A percentile compares a stretch with the other conserved stretches of the same genome.
These are phyloP conservation scores for Brassica hybrid DNA, from an alignment of 441 rosid species.

Conservation along the genomic window DNA sequence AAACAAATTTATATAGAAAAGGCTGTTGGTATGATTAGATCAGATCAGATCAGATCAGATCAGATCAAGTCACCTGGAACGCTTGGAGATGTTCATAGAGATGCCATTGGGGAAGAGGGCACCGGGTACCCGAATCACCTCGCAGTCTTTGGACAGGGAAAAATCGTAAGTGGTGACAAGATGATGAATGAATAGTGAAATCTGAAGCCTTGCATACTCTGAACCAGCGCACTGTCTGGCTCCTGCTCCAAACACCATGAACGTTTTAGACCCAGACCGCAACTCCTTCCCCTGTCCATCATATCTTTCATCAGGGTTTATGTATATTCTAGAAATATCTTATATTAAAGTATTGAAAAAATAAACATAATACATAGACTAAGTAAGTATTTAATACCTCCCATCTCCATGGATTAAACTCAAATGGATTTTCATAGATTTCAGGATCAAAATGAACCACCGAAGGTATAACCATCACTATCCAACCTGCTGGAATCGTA, in stretches of 20 bases:
- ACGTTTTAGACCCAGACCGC: constrained; percentile 18
- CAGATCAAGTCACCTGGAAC: not conserved
- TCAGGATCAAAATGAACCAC: constrained; percentile 44
- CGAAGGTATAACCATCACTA: constrained; percentile 36
- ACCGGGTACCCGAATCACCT: constrained; percentile 18
- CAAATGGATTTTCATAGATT: constrained; percentile 41
- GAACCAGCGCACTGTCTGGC: constrained; percentile 20
- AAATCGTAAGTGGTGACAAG: constrained; percentile 26
- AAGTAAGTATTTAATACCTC: constrained; percentile 29
- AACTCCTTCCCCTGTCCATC: constrained; percentile 24
- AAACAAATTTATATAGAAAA: not conserved
- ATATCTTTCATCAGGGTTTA: not conserved
- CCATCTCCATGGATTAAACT: constrained; percentile 46
- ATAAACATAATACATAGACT: not conserved
- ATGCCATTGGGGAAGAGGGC: constrained; percentile 14
- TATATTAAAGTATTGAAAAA: not conserved
- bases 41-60: not conserved
- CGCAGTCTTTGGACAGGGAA: constrained; percentile 15
- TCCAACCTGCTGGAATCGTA: constrained; percentile 53
- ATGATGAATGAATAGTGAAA: constrained; percentile 20
- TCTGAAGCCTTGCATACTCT: constrained; percentile 32
- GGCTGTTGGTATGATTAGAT: not conserved
- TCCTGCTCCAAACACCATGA: constrained; percentile 27
- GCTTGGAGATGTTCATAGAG: constrained; percentile 21
- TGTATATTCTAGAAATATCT: not conserved